Evolutionary conservation across 768 basidiomycete species (phyloP), one percentile per base, ranked within the genome.

Genomic region (Collybiopsis luxurians): DNA sequence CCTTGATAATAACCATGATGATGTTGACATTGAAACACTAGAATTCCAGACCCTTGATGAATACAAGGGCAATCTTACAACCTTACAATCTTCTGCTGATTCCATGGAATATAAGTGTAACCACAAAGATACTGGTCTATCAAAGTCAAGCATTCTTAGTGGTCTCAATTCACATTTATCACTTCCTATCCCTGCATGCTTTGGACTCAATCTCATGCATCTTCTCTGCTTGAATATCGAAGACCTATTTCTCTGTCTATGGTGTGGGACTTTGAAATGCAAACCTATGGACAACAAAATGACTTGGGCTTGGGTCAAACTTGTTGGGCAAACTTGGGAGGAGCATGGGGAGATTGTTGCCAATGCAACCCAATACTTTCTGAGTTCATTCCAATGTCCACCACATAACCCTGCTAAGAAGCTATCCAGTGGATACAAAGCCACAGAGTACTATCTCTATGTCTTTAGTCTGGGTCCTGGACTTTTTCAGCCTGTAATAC

Each of bases 141-240:
- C 53, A 0, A 73, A 72, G 31, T 71, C 73, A 0, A 71, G 62
- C 1, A 64, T 81, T 10, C 68, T 80, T 23, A 63, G 63, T 15
- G 74, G 73, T 1, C 61, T 81, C 11, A 19, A 44, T 0, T 43
- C 46, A 0, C 19, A 40, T 0, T 48, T 26, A 2, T 66, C 52
- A 0, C 66, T 78, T 7, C 63, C 65, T 0, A 49, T 77, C 4
- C 77, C 77, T 0, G 27, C 44, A 0, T 68, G 66, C 24, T 79
- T 79, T 60, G 57, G 65, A 0, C 64, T 69, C 1, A 77, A 82
- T 56, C 19, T 70, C 0, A 82, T 82, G 78, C 75, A 79, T 58
- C 64, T 75, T 0, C 17, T 65, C 2, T 53, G 53, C 0, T 45
- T 67, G 0, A 75, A 74, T 30, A 3, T 71, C 0, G 49, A 59